Conservation (phyloP, 1,284 basidiomycete genomes). For the Lignosus rhinocerotis region DNA sequence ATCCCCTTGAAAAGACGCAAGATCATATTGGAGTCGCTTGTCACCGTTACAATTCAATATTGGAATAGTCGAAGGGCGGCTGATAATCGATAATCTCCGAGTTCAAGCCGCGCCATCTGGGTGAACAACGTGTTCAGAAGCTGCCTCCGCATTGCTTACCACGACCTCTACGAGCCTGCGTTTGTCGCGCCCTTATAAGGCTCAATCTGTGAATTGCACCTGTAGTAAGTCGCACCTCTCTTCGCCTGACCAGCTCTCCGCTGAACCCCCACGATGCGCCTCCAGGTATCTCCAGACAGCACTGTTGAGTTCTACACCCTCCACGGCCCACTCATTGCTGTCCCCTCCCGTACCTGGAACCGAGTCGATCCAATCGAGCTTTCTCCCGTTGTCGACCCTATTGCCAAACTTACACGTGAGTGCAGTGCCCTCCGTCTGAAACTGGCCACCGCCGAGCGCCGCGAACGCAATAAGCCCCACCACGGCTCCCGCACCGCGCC, state of each 20-base stretch:
- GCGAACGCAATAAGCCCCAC: slow-evolving; percentile 30
- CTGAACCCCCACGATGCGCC: slow-evolving; percentile 43
- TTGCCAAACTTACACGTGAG: slow-evolving; percentile 40
- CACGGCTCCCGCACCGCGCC: slow-evolving; percentile 27
- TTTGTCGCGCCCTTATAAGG: slow-evolving; percentile 15
- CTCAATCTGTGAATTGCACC: slow-evolving; percentile 25
- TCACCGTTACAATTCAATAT: no score
- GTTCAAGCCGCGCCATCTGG: slow-evolving; percentile 6
- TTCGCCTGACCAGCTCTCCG: background rate
- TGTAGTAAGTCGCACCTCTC: slow-evolving; percentile 33
- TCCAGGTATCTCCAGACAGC: slow-evolving; percentile 57
- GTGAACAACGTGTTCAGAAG: slow-evolving; percentile 19
- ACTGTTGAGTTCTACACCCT: slow-evolving; percentile 61
- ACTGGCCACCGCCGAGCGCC: slow-evolving; percentile 42
- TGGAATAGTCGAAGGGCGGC: slow-evolving; percentile 1
- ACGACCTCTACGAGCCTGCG: slow-evolving; percentile 16
- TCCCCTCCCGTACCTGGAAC: slow-evolving; percentile 19
- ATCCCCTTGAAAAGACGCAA: no score
- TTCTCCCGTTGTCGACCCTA: slow-evolving; percentile 36
- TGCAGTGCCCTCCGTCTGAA: slow-evolving; percentile 49
- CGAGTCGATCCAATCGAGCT: slow-evolving; percentile 26
- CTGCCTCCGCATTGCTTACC: slow-evolving; percentile 20
- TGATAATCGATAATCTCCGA: slow-evolving; percentile 20
- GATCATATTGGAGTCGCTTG: no score
- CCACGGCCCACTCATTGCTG: slow-evolving; percentile 32